Evolutionary conservation across 352 stramenopile species (phyloP), one percentile per base, ranked within the genome.

Genomic region (Phytophthora capsici): DNA sequence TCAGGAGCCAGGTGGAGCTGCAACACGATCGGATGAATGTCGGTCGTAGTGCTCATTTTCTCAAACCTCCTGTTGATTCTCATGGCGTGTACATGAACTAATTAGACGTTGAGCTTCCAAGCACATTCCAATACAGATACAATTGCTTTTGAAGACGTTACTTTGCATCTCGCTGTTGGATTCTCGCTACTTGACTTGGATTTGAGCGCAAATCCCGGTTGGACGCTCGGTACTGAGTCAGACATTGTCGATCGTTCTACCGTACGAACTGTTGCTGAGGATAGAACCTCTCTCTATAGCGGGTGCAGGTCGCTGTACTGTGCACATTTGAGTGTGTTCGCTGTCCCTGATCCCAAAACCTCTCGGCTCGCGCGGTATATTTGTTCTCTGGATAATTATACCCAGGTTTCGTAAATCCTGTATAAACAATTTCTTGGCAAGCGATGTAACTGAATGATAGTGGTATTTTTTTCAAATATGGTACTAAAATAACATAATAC

Each of bases 21-120:
- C 28, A 60, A 32, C 19, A 60, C 53, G 54, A 62, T 62, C 54
- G 41, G 40, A 53, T 46, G 54, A 62, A 46, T 45, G 43, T 17
- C 28, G 22, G 52, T 45, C 50, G 38, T 36, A 46, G 50, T 13
- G 25, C 16, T 1, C 50, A 57, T 43, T 43, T n/a, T 54, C 47
- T 54, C 47, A 54, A 43, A 14, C 32, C 48, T 55, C 48, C 30
- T 45, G 20, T 20, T 19, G 47, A n/a, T 4, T 40, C 3, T 26
- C n/a, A 17, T 17, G 26, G 26, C 6, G 10, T n/a, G 25, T 28
- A 28, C 25, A 28, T 6, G 25, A 28, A 28, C 25, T 3, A 28
- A 28, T 28, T n/a, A n/a, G n/a, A n/a, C n/a, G n/a, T 23, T 51
- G 25, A 28, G 25, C 25, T 28, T 28, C 6, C 25, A 28, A 28